Evolutionary conservation across 2,329 filamentous ascomycete species (phyloP).

Genomic region (Penicillium frequentans): DNA sequence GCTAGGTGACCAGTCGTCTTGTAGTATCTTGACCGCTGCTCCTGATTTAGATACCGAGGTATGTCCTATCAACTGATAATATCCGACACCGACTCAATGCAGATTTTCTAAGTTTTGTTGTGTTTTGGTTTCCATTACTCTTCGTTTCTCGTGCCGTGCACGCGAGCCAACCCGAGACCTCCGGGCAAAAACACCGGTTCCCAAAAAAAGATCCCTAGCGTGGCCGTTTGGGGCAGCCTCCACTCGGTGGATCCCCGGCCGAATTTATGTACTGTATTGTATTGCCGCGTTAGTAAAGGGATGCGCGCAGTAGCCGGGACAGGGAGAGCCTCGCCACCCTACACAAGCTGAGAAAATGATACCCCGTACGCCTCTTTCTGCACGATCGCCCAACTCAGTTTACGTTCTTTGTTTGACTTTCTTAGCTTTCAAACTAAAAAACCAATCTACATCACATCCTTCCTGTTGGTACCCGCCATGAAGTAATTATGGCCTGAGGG

Average conservation of each 20-base stretch:
- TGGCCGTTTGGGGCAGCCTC: conserved; percentile 17
- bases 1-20: conserved; percentile 21
- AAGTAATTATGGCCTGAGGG: conserved; percentile 13
- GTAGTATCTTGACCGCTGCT: conserved; percentile 16
- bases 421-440: background rate
- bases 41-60: background rate
- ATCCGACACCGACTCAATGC: background rate
- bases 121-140: background rate
- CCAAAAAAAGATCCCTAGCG: conserved; percentile 26
- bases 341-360: background rate
- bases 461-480: background rate
- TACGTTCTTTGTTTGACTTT: background rate
- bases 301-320: conserved; percentile 22
- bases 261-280: conserved; percentile 14
- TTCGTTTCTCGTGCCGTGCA: background rate
- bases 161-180: conserved; percentile 15
- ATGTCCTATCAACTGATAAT: background rate
- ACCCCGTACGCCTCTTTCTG: background rate
- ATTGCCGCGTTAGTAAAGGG: conserved; percentile 16
- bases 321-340: conserved; percentile 20
- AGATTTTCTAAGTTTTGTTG: background rate
- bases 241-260: conserved; percentile 11
- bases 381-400: background rate
- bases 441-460: background rate
- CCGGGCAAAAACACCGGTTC: conserved; percentile 22